Evolutionary conservation across 176 grass and related monocot genomes (phyloP).

Genomic region (Alloteropsis semialata): DNA sequence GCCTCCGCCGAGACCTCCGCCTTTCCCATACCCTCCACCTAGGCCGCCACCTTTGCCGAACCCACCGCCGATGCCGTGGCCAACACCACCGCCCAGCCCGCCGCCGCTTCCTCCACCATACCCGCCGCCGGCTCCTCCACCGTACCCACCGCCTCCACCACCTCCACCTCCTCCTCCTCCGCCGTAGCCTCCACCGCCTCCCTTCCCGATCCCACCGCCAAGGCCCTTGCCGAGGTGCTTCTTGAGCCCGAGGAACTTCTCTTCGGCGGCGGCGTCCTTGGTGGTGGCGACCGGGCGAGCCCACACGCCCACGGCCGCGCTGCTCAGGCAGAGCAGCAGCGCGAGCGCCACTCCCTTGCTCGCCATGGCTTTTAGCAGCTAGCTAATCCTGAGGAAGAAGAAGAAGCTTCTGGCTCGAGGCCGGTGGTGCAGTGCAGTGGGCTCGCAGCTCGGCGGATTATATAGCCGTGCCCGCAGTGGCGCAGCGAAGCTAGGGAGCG

Average conservation of each 20-base stretch:
- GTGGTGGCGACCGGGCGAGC: slow-evolving; percentile 37
- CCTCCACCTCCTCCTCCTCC: slow-evolving; percentile 3
- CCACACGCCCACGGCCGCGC: slow-evolving; percentile 39
- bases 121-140: not conserved
- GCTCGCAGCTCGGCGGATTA: not conserved
- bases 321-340: slow-evolving; percentile 53
- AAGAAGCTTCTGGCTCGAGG: not conserved
- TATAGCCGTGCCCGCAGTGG: slow-evolving; percentile 8
- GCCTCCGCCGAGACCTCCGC: not conserved
- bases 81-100: slow-evolving; percentile 13
- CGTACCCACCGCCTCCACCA: not conserved
- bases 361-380: slow-evolving; percentile 6
- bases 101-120: slow-evolving; percentile 3
- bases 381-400: not conserved
- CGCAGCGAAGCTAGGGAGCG: not conserved
- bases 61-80: slow-evolving; percentile 21
- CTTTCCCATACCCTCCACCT: slow-evolving; percentile 10
- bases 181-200: not conserved
- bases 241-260: slow-evolving; percentile 54
- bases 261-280: slow-evolving; percentile 1
- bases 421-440: not conserved
- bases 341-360: slow-evolving; percentile 38
- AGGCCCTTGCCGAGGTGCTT: slow-evolving; percentile 56
- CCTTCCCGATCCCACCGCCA: not conserved
- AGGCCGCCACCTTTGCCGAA: slow-evolving; percentile 14